phyloP scores from a whole-genome alignment of 352 stramenopile genomes.

The Globisporangium radiosum region DNA sequence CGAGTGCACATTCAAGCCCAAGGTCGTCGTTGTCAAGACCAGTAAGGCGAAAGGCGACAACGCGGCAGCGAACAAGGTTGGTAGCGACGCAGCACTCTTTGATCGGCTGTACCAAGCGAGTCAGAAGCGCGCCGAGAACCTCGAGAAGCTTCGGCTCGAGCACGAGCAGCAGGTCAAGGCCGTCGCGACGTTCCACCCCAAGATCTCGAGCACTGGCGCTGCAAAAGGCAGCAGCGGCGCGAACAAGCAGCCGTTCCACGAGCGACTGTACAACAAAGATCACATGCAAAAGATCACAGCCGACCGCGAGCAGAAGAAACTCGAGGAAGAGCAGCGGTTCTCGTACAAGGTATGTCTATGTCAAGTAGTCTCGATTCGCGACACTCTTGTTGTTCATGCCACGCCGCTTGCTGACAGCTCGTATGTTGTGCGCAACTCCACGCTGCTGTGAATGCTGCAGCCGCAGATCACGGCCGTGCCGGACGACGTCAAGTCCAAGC shows the following conservation, averaged over 20 bases:
- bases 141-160: constrained; percentile 64
- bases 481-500: constrained; percentile 55
- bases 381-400: too few species aligned
- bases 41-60: constrained; percentile 26
- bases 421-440: too few species aligned
- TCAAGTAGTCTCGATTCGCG: too few species aligned
- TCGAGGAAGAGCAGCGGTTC: constrained; percentile 64
- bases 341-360: constrained; percentile 59
- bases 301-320: constrained; percentile 62
- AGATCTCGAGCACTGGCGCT: constrained; percentile 22
- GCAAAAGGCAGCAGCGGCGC: constrained; percentile 5
- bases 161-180: constrained; percentile 54
- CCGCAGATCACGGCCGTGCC: constrained; percentile 47
- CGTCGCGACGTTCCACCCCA: constrained; percentile 57
- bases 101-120: constrained; percentile 68
- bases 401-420: too few species aligned
- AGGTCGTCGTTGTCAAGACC: constrained; percentile 38
- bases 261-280: constrained; percentile 75
- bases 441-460: constrained; percentile 18
- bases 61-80: constrained; percentile 5
- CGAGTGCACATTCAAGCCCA: constrained; percentile 66
- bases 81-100: constrained; percentile 27
- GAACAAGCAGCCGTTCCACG: constrained; percentile 60
- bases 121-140: constrained; percentile 44
- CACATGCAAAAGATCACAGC: constrained; percentile 55